Conservation (phyloP, 108 stramenopile genomes). For the Hondaea fermentalgiana region DNA sequence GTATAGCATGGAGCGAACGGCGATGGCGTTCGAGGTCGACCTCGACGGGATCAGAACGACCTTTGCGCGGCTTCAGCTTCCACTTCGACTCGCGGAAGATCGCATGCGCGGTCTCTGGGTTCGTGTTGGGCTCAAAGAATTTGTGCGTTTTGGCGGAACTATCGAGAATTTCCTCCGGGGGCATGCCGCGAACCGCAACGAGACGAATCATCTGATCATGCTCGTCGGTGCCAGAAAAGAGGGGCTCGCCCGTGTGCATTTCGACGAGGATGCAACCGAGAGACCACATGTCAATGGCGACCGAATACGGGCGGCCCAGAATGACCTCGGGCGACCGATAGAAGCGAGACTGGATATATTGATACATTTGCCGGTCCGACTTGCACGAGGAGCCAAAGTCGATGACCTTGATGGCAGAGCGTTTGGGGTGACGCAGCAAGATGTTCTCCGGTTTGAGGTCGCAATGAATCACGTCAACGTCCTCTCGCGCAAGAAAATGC, state of each 20-base stretch:
- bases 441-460: slow-evolving; percentile 99
- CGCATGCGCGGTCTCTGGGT: not conserved
- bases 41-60: not conserved
- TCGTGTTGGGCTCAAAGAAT: slow-evolving; percentile 15
- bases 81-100: not conserved
- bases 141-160: not conserved
- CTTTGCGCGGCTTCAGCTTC: not conserved
- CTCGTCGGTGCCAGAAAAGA: slow-evolving; percentile 90
- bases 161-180: slow-evolving; percentile 8
- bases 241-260: slow-evolving; percentile 94
- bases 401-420: slow-evolving; percentile 91
- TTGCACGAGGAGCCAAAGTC: slow-evolving; percentile 93
- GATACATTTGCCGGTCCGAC: slow-evolving; percentile 78
- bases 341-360: slow-evolving; percentile 97
- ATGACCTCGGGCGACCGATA: slow-evolving; percentile 96
- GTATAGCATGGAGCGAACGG: not conserved
- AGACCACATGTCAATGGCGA: slow-evolving; percentile 98
- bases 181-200: slow-evolving; percentile 17
- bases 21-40: not conserved
- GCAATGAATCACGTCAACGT: slow-evolving; percentile 92
- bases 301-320: slow-evolving; percentile 82
- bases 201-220: slow-evolving; percentile 17
- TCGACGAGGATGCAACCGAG: slow-evolving; percentile 96
- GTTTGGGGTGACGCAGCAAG: slow-evolving; percentile 78
- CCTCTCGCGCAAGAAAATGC: slow-evolving; percentile 67